phyloP scores from a whole-genome alignment of 2,329 filamentous ascomycete species.

The Pyricularia pennisetigena region DNA sequence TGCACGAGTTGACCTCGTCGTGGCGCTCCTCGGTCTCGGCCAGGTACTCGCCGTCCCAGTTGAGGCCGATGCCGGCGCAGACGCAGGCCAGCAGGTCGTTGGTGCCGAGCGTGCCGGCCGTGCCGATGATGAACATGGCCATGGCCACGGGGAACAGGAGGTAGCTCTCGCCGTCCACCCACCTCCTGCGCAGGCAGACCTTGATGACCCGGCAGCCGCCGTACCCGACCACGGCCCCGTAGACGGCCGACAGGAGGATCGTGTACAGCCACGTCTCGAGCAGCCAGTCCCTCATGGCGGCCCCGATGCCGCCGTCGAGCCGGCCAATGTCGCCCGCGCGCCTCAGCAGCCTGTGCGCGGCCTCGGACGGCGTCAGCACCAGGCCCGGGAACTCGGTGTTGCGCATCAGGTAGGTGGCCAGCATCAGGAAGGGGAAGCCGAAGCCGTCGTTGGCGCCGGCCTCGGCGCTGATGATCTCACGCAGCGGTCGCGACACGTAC shows the following conservation, averaged over 20 bases:
- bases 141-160: conserved; percentile 78
- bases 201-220: conserved; percentile 72
- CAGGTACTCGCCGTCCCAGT: conserved; percentile 91
- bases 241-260: conserved; percentile 67
- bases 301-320: conserved; percentile 48
- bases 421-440: conserved; percentile 80
- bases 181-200: conserved; percentile 72
- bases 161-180: conserved; percentile 80
- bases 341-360: conserved; percentile 7
- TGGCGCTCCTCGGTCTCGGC: conserved; percentile 68
- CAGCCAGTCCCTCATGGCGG: conserved; percentile 73
- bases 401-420: conserved; percentile 75
- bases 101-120: conserved; percentile 75
- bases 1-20: conserved; percentile 85
- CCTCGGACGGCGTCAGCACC: conserved; percentile 35
- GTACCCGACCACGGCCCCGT: conserved; percentile 71
- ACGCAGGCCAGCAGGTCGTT: conserved; percentile 91
- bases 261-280: conserved; percentile 78
- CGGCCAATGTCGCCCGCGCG: conserved; percentile 31
- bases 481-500: conserved; percentile 72
- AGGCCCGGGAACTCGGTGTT: conserved; percentile 52
- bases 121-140: conserved; percentile 78
- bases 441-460: conserved; percentile 84
- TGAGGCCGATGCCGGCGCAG: conserved; percentile 82
- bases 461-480: conserved; percentile 73